These are phyloP conservation scores for Plasmodium sp. DNA, from an alignment of 169 alveolate genomes.

Conservation along the genomic window DNA sequence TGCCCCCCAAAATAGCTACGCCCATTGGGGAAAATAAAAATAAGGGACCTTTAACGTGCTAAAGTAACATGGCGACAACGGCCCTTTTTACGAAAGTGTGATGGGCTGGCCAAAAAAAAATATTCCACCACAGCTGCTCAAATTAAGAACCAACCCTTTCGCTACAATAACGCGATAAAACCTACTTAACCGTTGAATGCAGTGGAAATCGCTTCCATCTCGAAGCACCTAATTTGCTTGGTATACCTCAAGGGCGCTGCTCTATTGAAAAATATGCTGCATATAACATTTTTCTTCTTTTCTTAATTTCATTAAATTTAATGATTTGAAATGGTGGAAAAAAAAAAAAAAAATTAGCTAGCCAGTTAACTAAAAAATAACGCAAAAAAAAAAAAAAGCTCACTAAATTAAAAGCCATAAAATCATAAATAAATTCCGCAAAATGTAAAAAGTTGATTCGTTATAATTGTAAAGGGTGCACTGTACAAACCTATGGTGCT, in stretches of 20 bases:
- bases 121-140: background rate
- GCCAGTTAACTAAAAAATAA: too few relatives aligned
- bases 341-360: too few relatives aligned
- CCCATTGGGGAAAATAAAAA: background rate
- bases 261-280: too few relatives aligned
- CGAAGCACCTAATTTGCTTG: background rate
- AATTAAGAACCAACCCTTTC: too few relatives aligned
- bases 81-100: background rate
- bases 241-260: background rate
- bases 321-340: background rate
- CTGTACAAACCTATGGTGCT: constrained; percentile 89
- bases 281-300: too few relatives aligned
- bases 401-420: background rate
- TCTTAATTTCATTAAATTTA: too few relatives aligned
- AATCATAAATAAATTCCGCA: background rate
- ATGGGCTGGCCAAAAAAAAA: background rate
- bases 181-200: background rate
- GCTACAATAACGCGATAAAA: background rate
- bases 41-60: background rate
- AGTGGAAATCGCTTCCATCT: too few relatives aligned
- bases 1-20: background rate
- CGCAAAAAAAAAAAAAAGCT: background rate
- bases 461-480: constrained; percentile 84
- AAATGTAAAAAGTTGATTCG: constrained; percentile 9
- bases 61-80: background rate